Evolutionary conservation across 192 early-diverging fungal species (phyloP).

Genomic region (Gigaspora rosea): DNA sequence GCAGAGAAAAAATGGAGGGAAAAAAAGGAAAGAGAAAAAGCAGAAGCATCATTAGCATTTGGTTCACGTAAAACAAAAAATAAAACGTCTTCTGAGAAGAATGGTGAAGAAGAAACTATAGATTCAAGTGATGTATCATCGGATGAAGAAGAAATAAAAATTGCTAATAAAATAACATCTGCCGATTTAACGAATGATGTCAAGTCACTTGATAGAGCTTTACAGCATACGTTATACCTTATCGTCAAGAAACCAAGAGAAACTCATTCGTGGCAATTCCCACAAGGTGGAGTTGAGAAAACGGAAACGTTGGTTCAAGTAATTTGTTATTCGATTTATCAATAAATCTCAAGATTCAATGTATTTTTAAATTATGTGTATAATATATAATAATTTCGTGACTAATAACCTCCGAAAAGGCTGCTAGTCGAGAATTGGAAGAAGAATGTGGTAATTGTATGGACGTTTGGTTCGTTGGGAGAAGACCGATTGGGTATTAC

Average conservation of each 20-base stretch:
- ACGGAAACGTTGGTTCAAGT: conserved; percentile 75
- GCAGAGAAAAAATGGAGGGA: conserved; percentile 56
- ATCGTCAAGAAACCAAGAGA: conserved; percentile 68
- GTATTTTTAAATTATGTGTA: too few species aligned
- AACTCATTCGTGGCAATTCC: conserved; percentile 70
- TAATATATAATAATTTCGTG: background rate
- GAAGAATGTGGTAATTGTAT: conserved; percentile 73
- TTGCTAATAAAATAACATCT: conserved; percentile 57
- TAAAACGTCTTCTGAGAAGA: conserved; percentile 53
- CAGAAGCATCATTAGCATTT: background rate
- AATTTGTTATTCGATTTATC: conserved; percentile 5
- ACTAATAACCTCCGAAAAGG: conserved; percentile 43
- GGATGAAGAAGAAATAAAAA: conserved; percentile 58
- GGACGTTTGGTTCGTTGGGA: conserved; percentile 88
- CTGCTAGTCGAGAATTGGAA: conserved; percentile 70
- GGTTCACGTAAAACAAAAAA: conserved; percentile 46
- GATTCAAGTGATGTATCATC: conserved; percentile 33
- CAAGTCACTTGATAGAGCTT: conserved; percentile 73
- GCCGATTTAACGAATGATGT: conserved; percentile 67
- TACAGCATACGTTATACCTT: conserved; percentile 78
- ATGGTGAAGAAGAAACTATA: conserved; percentile 11
- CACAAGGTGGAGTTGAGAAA: conserved; percentile 62
- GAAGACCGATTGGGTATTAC: conserved; percentile 76
- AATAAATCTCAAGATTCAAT: background rate
- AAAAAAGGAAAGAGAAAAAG: background rate